Evolutionary conservation across 768 basidiomycete genomes (phyloP).

Genomic region (Mycena belliarum): DNA sequence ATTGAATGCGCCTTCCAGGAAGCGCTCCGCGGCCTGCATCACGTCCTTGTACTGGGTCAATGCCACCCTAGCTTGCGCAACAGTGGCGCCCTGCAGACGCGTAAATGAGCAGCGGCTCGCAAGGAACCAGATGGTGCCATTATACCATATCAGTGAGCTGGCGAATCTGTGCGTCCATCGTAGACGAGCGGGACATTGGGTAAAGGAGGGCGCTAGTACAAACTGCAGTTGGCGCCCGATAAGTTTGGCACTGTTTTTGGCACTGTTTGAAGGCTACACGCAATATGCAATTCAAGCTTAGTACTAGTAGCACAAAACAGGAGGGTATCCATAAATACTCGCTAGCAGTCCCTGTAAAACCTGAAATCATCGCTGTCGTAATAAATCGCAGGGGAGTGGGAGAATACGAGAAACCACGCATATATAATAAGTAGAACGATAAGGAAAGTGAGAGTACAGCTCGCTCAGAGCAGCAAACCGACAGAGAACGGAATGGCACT

Average conservation of each 20-base stretch:
- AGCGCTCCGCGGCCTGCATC: constrained; percentile 86
- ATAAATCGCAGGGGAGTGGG: constrained; percentile 18
- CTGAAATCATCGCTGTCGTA: constrained; percentile 19
- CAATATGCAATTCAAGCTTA: constrained; percentile 11
- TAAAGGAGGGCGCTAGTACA: not conserved
- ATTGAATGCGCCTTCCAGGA: constrained; percentile 85
- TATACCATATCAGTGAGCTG: constrained; percentile 67
- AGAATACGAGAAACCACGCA: not conserved
- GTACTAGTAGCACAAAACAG: not conserved
- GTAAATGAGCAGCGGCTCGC: not conserved
- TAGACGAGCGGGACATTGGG: not conserved
- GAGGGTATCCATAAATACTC: constrained; percentile 19
- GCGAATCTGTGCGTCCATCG: constrained; percentile 45
- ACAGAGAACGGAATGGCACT: constrained; percentile 7
- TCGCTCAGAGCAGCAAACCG: constrained; percentile 18
- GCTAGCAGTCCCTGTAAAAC: constrained; percentile 16
- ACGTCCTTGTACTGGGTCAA: constrained; percentile 83
- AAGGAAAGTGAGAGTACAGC: constrained; percentile 22
- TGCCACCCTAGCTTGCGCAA: constrained; percentile 81
- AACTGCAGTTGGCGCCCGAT: not conserved
- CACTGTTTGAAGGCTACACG: not conserved
- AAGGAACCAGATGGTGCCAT: not conserved
- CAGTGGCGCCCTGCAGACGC: constrained; percentile 71
- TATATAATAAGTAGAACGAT: constrained; percentile 22
- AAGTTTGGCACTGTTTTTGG: constrained; percentile 2